Base-by-base conservation (phyloP, 805 yeast genomes). In the Cyberlindnera xylosilytica region DNA sequence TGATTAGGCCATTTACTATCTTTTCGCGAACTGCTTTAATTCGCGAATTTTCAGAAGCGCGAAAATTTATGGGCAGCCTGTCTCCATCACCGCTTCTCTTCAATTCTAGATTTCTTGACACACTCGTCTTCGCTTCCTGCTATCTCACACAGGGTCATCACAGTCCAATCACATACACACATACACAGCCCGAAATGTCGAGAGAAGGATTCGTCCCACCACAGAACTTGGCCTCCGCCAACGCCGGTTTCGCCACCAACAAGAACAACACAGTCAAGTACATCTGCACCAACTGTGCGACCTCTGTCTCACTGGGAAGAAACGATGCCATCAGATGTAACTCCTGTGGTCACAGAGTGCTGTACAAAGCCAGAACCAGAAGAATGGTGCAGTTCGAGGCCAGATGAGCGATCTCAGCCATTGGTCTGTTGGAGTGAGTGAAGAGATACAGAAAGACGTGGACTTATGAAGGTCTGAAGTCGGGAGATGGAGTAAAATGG, bases 321-420 rank as follows among this genome's bases (percentile, higher is more conserved):
- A 87, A 86, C 54, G 99, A 93, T 65, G 96, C 98, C 23, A 96
- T 93, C 51, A 86, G 98, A 72, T 93, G 99, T 71, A 90, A 89
- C 69, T 96, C 90, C 56, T 93, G 99, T 69, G 99, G 99, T 50
- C 98, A 93, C 71, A 84, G 99, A 70, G 97, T 93, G 47, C 73
- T 93, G 50, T 87, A 91, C 73, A 93, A 93, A 73, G 96, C 97
- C 49, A 84, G 99, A 73, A 91, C 98, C 38, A 87, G 90, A 74
- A 81, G 98, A 73, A 87, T 91, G 95, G 95, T 84, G 40, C 90
- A 84, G 66, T 84, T 83, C 61, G 90, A 83, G 65, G 90, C 91
- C 23, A 78, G 90, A 63, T 83, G 36, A 33, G 15, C 17, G 11
- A 5, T 13, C 4, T 22, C 12, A 15, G 10, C n/a, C 19, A 35